A percentile compares a stretch with the other conserved stretches of the same genome.
These are phyloP conservation scores for Monilinia aucupariae DNA, from an alignment of 2,329 filamentous ascomycete genomes.

Conservation along the genomic window DNA sequence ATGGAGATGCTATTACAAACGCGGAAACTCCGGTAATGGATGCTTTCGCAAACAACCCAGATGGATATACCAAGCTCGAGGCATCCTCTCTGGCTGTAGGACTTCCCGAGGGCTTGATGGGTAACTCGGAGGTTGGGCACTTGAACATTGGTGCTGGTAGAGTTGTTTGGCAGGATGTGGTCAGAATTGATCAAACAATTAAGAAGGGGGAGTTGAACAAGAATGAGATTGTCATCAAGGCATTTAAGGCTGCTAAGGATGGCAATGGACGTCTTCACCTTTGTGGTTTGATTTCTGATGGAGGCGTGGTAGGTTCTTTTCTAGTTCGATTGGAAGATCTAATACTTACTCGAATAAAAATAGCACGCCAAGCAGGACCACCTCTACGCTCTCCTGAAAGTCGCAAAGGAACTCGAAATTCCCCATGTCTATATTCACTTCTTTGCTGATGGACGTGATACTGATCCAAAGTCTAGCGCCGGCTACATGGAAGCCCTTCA, in stretches of 20 bases:
- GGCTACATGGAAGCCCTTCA: constrained; percentile 85
- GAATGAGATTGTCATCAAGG: constrained; percentile 42
- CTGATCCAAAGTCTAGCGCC: constrained; percentile 88
- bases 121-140: constrained; percentile 97
- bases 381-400: constrained; percentile 77
- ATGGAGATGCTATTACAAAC: constrained; percentile 92
- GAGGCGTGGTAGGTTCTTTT: constrained; percentile 66
- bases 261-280: constrained; percentile 91
- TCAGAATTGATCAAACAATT: constrained; percentile 88
- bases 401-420: constrained; percentile 81
- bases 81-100: constrained; percentile 94
- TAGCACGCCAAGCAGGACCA: constrained; percentile 93
- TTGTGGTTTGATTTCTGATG: constrained; percentile 86
- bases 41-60: constrained; percentile 71
- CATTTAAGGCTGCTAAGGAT: constrained; percentile 73
- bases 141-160: constrained; percentile 96
- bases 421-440: constrained; percentile 97
- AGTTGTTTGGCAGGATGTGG: constrained; percentile 97
- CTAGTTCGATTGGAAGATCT: not conserved
- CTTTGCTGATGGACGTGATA: constrained; percentile 96
- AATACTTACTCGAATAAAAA: constrained; percentile 20
- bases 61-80: constrained; percentile 88
- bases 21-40: constrained; percentile 96
- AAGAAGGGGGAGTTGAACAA: constrained; percentile 44
- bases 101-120: constrained; percentile 94